A percentile compares a stretch with the other conserved stretches of the same genome.
phyloP scores from a whole-genome alignment of 305 asterid species.

The Fraxinus sp. region DNA sequence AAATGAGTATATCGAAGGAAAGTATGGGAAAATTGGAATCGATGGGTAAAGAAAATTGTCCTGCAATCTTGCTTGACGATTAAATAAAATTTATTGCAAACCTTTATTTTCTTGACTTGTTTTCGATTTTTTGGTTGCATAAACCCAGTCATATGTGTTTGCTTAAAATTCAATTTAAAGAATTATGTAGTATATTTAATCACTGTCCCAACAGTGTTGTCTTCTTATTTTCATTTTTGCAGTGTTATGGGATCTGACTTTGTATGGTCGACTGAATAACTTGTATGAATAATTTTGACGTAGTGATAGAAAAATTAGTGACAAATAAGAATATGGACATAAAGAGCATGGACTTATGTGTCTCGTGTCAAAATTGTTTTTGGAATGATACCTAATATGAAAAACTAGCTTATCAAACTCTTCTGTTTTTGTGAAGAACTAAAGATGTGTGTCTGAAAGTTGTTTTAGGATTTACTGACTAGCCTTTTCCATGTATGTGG shows the following conservation, averaged over 20 bases:
- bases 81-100: neutral
- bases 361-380: neutral
- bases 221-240: neutral
- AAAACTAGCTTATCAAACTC: neutral
- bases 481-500: neutral
- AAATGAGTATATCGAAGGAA: slow-evolving; percentile 76
- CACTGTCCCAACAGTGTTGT: neutral
- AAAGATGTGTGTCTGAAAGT: neutral
- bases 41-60: slow-evolving; percentile 55
- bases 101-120: neutral
- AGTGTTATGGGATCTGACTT: neutral
- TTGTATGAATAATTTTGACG: neutral
- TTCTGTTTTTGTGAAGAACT: neutral
- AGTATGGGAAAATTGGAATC: slow-evolving; percentile 80
- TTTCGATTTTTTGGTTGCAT: neutral
- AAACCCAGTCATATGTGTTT: neutral
- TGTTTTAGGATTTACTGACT: neutral
- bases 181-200: neutral
- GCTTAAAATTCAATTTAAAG: neutral
- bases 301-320: neutral
- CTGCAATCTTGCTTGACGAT: neutral
- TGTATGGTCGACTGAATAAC: neutral
- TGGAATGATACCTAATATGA: neutral
- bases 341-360: neutral
- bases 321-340: neutral